These are phyloP conservation scores for Apodospora peruviana DNA, from an alignment of 495 filamentous ascomycete species.

Conservation along the genomic window DNA sequence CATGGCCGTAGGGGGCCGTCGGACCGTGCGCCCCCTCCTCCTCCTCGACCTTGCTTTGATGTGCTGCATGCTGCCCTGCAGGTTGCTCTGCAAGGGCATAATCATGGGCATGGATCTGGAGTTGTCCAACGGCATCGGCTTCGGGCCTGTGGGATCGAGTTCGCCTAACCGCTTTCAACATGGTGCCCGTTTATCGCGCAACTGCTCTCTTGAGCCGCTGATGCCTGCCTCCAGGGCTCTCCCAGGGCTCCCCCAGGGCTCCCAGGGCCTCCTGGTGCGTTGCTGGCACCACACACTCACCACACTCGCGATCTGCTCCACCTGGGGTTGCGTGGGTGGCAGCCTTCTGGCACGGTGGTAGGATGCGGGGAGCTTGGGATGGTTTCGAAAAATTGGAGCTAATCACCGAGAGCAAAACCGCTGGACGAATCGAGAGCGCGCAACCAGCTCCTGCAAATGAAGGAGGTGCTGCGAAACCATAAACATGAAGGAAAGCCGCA, in stretches of 20 bases:
- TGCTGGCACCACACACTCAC: background rate
- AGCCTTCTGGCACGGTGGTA: background rate
- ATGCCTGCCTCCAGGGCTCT: too few species aligned
- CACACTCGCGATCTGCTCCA: conserved; percentile 1
- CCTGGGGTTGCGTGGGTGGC: background rate
- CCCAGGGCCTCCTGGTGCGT: background rate
- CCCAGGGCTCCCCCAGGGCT: background rate
- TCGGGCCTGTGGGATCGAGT: conserved; percentile 15
- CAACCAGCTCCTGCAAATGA: conserved; percentile 11
- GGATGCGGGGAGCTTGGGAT: conserved; percentile 8
- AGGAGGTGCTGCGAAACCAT: conserved; percentile 3
- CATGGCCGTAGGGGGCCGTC: conserved; percentile 21
- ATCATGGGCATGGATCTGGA: too few species aligned
- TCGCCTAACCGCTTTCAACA: conserved; percentile 26
- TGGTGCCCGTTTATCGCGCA: conserved; percentile 16
- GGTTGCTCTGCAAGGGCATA: too few species aligned
- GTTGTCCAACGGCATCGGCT: conserved; percentile 5
- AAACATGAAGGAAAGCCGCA: conserved; percentile 13
- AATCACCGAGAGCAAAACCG: conserved; percentile 19
- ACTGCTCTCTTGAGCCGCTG: background rate
- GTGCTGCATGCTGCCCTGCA: too few species aligned
- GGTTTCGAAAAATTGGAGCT: conserved; percentile 24
- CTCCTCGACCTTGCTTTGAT: conserved; percentile 11
- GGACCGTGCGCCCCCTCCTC: conserved; percentile 32
- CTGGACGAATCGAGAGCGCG: conserved; percentile 23